Conservation (phyloP, 140 eudicot genomes). For the Anethum foeniculum region DNA sequence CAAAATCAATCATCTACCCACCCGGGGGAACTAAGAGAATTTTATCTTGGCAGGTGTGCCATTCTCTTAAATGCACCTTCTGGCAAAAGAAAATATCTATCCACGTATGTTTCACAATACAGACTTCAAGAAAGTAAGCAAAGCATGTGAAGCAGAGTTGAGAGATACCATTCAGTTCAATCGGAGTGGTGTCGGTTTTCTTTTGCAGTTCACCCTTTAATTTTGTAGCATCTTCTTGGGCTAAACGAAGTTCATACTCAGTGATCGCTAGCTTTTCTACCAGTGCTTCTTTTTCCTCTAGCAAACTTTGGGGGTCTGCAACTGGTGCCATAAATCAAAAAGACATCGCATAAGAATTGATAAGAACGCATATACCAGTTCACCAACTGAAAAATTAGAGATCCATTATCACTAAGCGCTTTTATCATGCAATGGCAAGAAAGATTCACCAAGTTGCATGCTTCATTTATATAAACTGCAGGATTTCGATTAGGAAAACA, state of each 20-base stretch:
- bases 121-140: not conserved
- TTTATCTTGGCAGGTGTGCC: not conserved
- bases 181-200: conserved; percentile 39
- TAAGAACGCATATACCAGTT: not conserved
- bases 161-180: conserved; percentile 43
- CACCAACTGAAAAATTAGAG: not conserved
- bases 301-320: conserved; percentile 88
- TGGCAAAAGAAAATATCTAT: not conserved
- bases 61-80: not conserved
- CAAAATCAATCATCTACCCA: not conserved
- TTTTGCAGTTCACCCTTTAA: conserved; percentile 64
- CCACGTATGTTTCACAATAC: not conserved
- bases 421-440: conserved; percentile 7
- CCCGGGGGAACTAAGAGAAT: not conserved
- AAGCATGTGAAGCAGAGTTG: not conserved
- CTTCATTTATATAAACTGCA: not conserved
- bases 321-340: conserved; percentile 43
- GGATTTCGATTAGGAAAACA: not conserved
- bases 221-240: conserved; percentile 76
- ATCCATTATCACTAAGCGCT: not conserved
- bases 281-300: conserved; percentile 80
- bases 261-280: conserved; percentile 82
- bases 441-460: conserved; percentile 2
- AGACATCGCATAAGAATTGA: conserved; percentile 10
- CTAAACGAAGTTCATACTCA: conserved; percentile 89